These are phyloP conservation scores for Pythium graminicola DNA, from an alignment of 352 stramenopile genomes.

Conservation along the genomic window DNA sequence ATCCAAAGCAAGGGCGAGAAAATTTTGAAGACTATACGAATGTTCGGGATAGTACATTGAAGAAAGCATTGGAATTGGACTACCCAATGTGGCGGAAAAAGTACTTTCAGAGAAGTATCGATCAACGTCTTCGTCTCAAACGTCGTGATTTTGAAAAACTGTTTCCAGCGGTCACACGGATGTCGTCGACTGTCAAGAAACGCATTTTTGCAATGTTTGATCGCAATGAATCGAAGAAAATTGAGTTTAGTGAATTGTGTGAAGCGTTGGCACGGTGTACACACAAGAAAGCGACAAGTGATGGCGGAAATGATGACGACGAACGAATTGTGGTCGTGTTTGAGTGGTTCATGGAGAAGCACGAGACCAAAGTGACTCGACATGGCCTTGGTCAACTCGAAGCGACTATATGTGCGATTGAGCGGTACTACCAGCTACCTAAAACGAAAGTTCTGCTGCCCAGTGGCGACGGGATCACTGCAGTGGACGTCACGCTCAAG, in stretches of 20 bases:
- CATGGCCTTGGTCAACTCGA: slow-evolving; percentile 35
- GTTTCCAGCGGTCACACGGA: slow-evolving; percentile 39
- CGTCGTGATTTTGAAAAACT: slow-evolving; percentile 46
- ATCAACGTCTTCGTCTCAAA: slow-evolving; percentile 39
- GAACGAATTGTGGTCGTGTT: slow-evolving; percentile 41
- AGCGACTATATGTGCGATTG: slow-evolving; percentile 13
- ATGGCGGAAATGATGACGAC: slow-evolving; percentile 1
- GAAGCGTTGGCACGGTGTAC: slow-evolving; percentile 43
- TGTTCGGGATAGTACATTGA: slow-evolving; percentile 15
- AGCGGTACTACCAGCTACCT: slow-evolving; percentile 16
- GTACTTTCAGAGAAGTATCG: slow-evolving; percentile 35
- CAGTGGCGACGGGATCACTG: neutral
- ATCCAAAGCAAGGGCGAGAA: neutral
- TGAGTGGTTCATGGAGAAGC: slow-evolving; percentile 45
- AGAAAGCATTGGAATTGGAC: slow-evolving; percentile 14
- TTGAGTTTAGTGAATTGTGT: slow-evolving; percentile 65
- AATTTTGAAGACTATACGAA: slow-evolving; percentile 11
- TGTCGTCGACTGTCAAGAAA: slow-evolving; percentile 30
- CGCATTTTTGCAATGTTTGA: slow-evolving; percentile 49
- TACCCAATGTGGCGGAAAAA: slow-evolving; percentile 30
- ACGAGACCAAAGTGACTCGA: slow-evolving; percentile 24
- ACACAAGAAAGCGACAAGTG: neutral
- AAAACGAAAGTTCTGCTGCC: slow-evolving; percentile 14
- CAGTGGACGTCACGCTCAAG: slow-evolving; percentile 6
- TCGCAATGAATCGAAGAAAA: slow-evolving; percentile 28